These are phyloP conservation scores for Plantago ovata DNA, from an alignment of 257 asterid species.

Conservation along the genomic window DNA sequence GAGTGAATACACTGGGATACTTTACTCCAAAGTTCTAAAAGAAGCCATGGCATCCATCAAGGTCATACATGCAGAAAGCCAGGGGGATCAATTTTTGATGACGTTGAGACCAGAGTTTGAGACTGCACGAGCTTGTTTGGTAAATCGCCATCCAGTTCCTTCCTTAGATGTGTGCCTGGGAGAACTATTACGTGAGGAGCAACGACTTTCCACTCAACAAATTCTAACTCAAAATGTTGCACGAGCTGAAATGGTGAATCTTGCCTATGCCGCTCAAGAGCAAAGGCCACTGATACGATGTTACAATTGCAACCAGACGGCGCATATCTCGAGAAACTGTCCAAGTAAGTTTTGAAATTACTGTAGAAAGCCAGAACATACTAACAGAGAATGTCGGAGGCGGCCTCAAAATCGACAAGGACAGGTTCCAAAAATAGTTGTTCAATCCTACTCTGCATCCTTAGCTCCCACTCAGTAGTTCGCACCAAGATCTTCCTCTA, in stretches of 20 bases:
- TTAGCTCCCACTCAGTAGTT: background rate
- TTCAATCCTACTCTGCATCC: no score
- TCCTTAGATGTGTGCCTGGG: background rate
- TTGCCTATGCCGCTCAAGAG: no score
- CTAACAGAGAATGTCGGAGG: background rate
- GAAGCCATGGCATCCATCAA: background rate
- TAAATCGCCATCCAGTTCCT: background rate
- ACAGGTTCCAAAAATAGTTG: no score
- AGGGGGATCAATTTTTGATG: background rate
- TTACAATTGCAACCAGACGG: no score
- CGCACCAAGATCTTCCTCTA: background rate
- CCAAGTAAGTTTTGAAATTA: no score
- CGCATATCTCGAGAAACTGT: no score
- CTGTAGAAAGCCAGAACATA: no score
- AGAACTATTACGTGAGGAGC: no score
- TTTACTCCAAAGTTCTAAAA: background rate
- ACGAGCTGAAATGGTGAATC: background rate
- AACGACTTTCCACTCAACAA: background rate
- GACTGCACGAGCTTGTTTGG: background rate
- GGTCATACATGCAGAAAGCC: background rate
- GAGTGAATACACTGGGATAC: background rate
- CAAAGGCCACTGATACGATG: no score
- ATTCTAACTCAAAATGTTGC: no score
- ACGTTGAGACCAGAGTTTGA: background rate
- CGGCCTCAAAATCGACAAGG: no score